Evolutionary conservation across 73 alveolate genomes (phyloP).

Genomic region (Paraurostyla sp.): DNA sequence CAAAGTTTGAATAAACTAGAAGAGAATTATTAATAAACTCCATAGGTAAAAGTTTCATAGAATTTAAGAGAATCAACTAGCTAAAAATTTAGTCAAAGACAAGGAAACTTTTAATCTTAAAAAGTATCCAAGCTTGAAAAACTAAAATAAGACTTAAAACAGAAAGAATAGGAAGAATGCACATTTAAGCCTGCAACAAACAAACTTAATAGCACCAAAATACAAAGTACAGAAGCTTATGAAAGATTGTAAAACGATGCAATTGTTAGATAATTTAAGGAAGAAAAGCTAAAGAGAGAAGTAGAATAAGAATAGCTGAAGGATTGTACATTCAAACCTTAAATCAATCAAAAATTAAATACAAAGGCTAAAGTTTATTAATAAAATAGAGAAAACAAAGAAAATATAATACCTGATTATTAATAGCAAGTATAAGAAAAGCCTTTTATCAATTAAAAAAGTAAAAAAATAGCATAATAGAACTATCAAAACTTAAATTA

Average conservation of each 20-base stretch:
- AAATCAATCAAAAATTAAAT: neutral
- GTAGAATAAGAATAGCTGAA: neutral
- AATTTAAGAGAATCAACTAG: neutral
- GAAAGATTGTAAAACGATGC: neutral
- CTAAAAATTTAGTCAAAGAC: neutral
- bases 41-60: neutral
- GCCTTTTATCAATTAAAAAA: neutral
- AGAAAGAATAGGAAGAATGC: neutral
- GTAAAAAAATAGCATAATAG: neutral
- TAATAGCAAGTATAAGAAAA: neutral
- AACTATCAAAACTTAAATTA: neutral
- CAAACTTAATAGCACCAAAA: neutral
- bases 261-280: neutral
- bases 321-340: neutral
- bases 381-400: neutral
- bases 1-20: neutral
- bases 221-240: neutral
- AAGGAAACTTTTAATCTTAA: neutral
- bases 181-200: neutral
- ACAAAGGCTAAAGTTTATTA: neutral
- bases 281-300: neutral
- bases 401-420: neutral
- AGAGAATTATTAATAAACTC: neutral
- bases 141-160: neutral
- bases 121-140: neutral